Percentiles rank a stretch among this genome's conserved stretches.
phyloP scores from a whole-genome alignment of 2,329 filamentous ascomycete genomes.

The Fusarium mangiferae region DNA sequence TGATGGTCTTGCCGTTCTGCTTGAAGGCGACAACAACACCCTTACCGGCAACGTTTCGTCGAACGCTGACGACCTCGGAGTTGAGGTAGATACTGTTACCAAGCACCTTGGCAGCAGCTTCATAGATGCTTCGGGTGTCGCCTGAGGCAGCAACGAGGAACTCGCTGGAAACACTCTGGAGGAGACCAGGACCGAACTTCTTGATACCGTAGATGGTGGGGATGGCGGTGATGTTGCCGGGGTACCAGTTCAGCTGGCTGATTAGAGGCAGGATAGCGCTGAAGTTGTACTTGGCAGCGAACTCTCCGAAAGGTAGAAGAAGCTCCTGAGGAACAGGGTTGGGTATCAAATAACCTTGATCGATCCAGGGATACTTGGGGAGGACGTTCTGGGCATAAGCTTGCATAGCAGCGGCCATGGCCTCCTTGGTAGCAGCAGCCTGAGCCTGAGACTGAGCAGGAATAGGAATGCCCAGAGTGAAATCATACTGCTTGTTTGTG shows the following conservation, averaged over 20 bases:
- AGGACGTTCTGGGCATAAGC: slow-evolving; percentile 23
- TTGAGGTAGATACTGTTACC: slow-evolving; percentile 6
- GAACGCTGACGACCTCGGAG: slow-evolving; percentile 8
- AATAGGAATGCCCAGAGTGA: slow-evolving; percentile 29
- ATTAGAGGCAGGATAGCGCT: slow-evolving; percentile 20
- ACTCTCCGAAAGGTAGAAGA: slow-evolving; percentile 25
- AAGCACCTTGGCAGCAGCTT: slow-evolving; percentile 12
- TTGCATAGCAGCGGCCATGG: slow-evolving; percentile 2
- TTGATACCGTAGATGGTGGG: slow-evolving; percentile 35
- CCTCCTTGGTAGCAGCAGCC: not conserved
- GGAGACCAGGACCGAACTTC: slow-evolving; percentile 25
- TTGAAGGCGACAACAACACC: slow-evolving; percentile 5
- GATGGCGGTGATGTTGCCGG: slow-evolving; percentile 24
- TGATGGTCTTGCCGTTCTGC: not conserved
- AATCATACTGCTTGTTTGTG: slow-evolving; percentile 25
- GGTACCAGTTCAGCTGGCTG: slow-evolving; percentile 32
- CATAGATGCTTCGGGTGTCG: slow-evolving; percentile 21
- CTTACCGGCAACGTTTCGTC: not conserved
- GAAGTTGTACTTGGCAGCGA: slow-evolving; percentile 30
- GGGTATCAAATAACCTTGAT: slow-evolving; percentile 32
- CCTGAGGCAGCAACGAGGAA: slow-evolving; percentile 23
- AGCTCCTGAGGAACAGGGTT: slow-evolving; percentile 32
- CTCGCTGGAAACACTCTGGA: slow-evolving; percentile 3
- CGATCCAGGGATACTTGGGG: slow-evolving; percentile 34
- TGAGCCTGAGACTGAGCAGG: not conserved